A percentile compares a stretch with the other conserved stretches of the same genome.
phyloP scores from a whole-genome alignment of 805 yeast species.

The Candida berthetii region DNA sequence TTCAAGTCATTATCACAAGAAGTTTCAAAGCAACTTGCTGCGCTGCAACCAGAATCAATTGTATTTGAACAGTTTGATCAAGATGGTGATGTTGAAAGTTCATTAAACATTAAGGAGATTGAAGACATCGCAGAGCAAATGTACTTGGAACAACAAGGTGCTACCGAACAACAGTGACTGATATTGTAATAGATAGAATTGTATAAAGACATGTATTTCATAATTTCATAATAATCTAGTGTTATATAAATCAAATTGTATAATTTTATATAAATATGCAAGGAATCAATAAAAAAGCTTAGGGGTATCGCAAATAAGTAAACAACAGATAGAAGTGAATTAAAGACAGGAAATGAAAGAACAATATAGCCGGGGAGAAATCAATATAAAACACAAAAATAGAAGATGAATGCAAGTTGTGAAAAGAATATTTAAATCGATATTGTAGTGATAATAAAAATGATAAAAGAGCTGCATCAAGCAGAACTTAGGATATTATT shows the following conservation, averaged over 20 bases:
- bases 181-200: background rate
- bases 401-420: too few species aligned
- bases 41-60: slow-evolving; percentile 37
- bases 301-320: too few species aligned
- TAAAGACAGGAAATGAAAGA: too few species aligned
- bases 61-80: slow-evolving; percentile 47
- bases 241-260: too few species aligned
- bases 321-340: too few species aligned
- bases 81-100: slow-evolving; percentile 31
- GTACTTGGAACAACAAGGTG: slow-evolving; percentile 19
- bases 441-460: too few species aligned
- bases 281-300: too few species aligned
- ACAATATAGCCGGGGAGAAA: too few species aligned
- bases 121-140: slow-evolving; percentile 53
- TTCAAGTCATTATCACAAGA: slow-evolving; percentile 65
- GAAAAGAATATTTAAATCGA: too few species aligned
- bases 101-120: slow-evolving; percentile 46
- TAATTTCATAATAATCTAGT: background rate
- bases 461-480: background rate
- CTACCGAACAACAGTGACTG: background rate
- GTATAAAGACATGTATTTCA: background rate
- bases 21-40: slow-evolving; percentile 34
- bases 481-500: slow-evolving; percentile 17
- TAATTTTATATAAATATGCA: too few species aligned
- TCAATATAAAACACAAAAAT: background rate